These are phyloP conservation scores for Sugiyamaella smithiae DNA, from an alignment of 805 yeast genomes.

Conservation along the genomic window DNA sequence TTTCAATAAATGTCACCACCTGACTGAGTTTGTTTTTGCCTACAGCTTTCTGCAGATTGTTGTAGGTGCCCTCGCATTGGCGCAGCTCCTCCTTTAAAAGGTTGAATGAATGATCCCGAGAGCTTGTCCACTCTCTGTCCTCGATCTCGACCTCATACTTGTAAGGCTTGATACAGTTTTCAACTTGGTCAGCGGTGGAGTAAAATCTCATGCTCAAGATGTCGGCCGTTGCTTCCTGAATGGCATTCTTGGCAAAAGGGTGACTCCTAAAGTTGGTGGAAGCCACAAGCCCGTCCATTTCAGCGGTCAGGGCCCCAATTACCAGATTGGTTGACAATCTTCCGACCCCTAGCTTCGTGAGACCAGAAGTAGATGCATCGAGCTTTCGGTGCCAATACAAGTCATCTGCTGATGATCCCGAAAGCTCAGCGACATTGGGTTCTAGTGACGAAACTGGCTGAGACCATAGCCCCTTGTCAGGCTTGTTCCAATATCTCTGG, in stretches of 20 bases:
- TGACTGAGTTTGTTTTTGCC: slow-evolving; percentile 84
- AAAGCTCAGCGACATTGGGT: slow-evolving; percentile 51
- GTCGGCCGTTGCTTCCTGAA: slow-evolving; percentile 77
- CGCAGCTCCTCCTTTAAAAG: slow-evolving; percentile 78
- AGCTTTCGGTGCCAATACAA: slow-evolving; percentile 83
- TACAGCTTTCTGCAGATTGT: slow-evolving; percentile 58
- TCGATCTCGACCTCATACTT: slow-evolving; percentile 96
- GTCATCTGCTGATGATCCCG: slow-evolving; percentile 60
- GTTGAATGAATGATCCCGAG: slow-evolving; percentile 72
- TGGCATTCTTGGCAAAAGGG: slow-evolving; percentile 79
- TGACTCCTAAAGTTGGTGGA: slow-evolving; percentile 77
- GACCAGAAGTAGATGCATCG: slow-evolving; percentile 75
- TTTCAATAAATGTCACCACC: slow-evolving; percentile 64
- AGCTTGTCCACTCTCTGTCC: slow-evolving; percentile 85
- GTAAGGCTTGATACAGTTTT: slow-evolving; percentile 95
- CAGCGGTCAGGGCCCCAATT: slow-evolving; percentile 74
- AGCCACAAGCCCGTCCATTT: slow-evolving; percentile 69
- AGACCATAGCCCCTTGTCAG: slow-evolving; percentile 27
- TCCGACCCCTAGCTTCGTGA: slow-evolving; percentile 93
- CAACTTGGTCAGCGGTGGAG: slow-evolving; percentile 97
- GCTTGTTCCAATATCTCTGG: slow-evolving; percentile 86
- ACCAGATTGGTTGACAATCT: slow-evolving; percentile 79
- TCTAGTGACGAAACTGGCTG: slow-evolving; percentile 29
- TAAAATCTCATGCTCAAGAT: slow-evolving; percentile 77
- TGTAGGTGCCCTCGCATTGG: slow-evolving; percentile 70